A percentile compares a stretch with the other conserved stretches of the same genome.
These are phyloP conservation scores for Candida sp. DNA, from an alignment of 1,139 yeast species.

Conservation along the genomic window DNA sequence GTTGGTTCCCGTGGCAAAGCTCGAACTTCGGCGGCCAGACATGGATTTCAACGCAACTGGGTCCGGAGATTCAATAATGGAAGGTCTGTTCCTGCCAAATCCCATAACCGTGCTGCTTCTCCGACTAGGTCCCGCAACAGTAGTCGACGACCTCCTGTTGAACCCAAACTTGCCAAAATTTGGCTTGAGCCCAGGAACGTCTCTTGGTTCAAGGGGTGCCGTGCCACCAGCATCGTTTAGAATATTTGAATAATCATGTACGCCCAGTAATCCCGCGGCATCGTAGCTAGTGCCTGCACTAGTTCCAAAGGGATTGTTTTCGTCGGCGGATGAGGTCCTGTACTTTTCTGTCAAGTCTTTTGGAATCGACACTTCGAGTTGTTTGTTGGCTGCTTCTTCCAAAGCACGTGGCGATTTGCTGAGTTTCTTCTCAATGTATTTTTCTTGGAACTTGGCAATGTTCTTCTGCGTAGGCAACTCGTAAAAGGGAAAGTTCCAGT, in stretches of 20 bases:
- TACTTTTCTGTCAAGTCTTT: conserved; percentile 3
- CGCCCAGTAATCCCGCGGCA: neutral
- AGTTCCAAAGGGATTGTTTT: neutral
- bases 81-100: conserved; percentile 10
- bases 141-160: conserved; percentile 6
- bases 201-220: neutral
- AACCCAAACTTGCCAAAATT: conserved; percentile 38
- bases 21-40: neutral
- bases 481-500: conserved; percentile 46
- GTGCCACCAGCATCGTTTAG: conserved; percentile 30
- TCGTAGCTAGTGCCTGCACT: conserved; percentile 9
- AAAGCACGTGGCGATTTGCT: conserved; percentile 1
- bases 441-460: conserved; percentile 29
- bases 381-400: conserved; percentile 1
- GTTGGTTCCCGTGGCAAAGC: neutral
- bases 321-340: conserved; percentile 1
- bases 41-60: conserved; percentile 8
- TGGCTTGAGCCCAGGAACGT: conserved; percentile 26
- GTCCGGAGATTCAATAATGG: conserved; percentile 13
- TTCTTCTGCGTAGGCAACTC: conserved; percentile 44
- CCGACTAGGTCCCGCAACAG: neutral
- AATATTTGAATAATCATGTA: conserved; percentile 44
- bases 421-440: conserved; percentile 23
- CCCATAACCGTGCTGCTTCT: conserved; percentile 4
- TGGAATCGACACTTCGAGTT: conserved; percentile 7